These are phyloP conservation scores for Corylus heterophylla DNA, from an alignment of 306 rosid species.

Conservation along the genomic window DNA sequence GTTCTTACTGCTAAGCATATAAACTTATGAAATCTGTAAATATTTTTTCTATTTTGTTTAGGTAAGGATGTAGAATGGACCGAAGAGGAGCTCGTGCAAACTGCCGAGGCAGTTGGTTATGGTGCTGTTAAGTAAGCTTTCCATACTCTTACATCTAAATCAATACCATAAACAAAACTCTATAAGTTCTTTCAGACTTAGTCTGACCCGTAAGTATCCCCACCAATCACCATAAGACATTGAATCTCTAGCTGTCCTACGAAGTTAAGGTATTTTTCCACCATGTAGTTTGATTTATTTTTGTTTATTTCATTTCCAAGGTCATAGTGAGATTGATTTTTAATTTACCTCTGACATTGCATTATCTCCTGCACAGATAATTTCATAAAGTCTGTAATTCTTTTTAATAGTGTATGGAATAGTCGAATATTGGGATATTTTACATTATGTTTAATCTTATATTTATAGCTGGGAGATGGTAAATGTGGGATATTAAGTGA, in stretches of 20 bases:
- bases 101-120: slow-evolving; percentile 81
- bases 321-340: neutral
- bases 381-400: neutral
- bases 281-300: neutral
- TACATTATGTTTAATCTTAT: neutral
- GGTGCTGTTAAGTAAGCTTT: slow-evolving; percentile 92
- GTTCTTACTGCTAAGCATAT: slow-evolving; percentile 23
- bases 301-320: neutral
- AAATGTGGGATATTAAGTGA: neutral
- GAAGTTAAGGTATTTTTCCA: neutral
- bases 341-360: neutral
- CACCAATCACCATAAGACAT: neutral
- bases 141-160: slow-evolving; percentile 17
- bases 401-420: neutral
- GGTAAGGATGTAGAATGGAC: slow-evolving; percentile 72
- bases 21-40: slow-evolving; percentile 21
- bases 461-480: neutral
- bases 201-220: neutral
- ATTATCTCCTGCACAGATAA: neutral
- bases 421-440: neutral
- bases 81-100: slow-evolving; percentile 72
- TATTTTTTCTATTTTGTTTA: slow-evolving; percentile 19
- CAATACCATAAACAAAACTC: no score
- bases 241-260: neutral
- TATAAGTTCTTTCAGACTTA: neutral